Conservation (phyloP, 805 yeast species). For the Cyberlindnera euphorbiae region DNA sequence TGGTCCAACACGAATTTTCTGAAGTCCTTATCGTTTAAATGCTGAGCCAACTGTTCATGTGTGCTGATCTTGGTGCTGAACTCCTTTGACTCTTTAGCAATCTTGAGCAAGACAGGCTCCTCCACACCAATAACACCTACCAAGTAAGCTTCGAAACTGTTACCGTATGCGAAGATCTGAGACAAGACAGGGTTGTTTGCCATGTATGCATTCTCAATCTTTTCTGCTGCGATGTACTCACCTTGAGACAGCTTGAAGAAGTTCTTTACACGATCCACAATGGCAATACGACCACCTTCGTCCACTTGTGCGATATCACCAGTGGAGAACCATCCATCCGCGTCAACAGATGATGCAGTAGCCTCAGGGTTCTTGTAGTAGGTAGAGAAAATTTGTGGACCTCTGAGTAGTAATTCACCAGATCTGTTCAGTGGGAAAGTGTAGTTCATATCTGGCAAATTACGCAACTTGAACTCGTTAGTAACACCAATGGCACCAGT, state of each 20-base stretch:
- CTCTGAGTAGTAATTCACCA: slow-evolving; percentile 62
- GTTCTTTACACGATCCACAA: slow-evolving; percentile 74
- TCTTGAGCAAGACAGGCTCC: slow-evolving; percentile 30
- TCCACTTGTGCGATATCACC: slow-evolving; percentile 62
- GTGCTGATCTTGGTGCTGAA: slow-evolving; percentile 15
- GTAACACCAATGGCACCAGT: slow-evolving; percentile 56
- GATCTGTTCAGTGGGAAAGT: slow-evolving; percentile 37
- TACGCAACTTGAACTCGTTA: slow-evolving; percentile 55
- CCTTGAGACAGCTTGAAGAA: slow-evolving; percentile 68
- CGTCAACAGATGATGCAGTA: slow-evolving; percentile 47
- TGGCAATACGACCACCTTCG: slow-evolving; percentile 47
- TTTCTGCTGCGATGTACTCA: slow-evolving; percentile 72
- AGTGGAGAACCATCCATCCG: slow-evolving; percentile 61
- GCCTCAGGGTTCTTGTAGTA: slow-evolving; percentile 56
- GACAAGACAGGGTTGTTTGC: slow-evolving; percentile 45
- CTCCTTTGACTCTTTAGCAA: slow-evolving; percentile 11
- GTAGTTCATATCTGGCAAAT: slow-evolving; percentile 61
- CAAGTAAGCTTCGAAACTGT: slow-evolving; percentile 48
- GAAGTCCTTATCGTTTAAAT: slow-evolving; percentile 29
- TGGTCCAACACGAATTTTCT: slow-evolving; percentile 31
- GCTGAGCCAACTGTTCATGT: slow-evolving; percentile 19
- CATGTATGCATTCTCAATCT: slow-evolving; percentile 60
- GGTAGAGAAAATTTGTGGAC: slow-evolving; percentile 54
- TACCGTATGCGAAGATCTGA: slow-evolving; percentile 63
- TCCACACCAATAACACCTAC: slow-evolving; percentile 64